Evolutionary conservation across 2,329 filamentous ascomycete species (phyloP).

Genomic region (Fusarium drepaniforme): DNA sequence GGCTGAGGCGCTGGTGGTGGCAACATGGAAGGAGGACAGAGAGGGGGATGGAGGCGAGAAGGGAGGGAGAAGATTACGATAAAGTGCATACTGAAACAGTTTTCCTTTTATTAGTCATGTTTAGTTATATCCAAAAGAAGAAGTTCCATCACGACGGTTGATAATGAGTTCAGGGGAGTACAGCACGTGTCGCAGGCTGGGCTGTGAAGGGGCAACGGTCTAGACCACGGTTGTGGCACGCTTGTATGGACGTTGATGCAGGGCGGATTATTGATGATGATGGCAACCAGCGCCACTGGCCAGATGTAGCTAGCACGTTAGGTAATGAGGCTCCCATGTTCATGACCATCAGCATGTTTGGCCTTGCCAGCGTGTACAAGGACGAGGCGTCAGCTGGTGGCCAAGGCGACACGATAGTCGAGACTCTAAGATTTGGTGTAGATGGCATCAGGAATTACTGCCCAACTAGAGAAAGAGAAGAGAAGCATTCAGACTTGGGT

Average conservation of each 20-base stretch:
- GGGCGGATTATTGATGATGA: neutral
- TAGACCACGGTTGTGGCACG: conserved; percentile 11
- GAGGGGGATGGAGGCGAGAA: conserved; percentile 11
- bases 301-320: conserved; percentile 26
- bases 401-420: neutral
- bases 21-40: conserved; percentile 10
- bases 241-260: neutral
- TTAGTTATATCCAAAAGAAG: conserved; percentile 37
- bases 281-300: neutral
- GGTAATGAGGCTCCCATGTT: conserved; percentile 31
- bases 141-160: conserved; percentile 17
- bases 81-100: conserved; percentile 33
- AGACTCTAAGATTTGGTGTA: neutral
- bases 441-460: neutral
- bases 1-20: conserved; percentile 20
- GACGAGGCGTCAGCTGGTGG: conserved; percentile 2
- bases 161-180: neutral
- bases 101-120: conserved; percentile 26
- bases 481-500: neutral
- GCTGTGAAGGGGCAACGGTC: conserved; percentile 4
- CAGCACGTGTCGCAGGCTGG: neutral
- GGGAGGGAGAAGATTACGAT: conserved; percentile 22
- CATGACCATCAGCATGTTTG: conserved; percentile 38
- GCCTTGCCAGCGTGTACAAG: conserved; percentile 6
- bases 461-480: neutral